Percentiles rank a stretch among this genome's conserved stretches.
Conservation (phyloP, 345 rosid species). For the Reutealis trisperma region DNA sequence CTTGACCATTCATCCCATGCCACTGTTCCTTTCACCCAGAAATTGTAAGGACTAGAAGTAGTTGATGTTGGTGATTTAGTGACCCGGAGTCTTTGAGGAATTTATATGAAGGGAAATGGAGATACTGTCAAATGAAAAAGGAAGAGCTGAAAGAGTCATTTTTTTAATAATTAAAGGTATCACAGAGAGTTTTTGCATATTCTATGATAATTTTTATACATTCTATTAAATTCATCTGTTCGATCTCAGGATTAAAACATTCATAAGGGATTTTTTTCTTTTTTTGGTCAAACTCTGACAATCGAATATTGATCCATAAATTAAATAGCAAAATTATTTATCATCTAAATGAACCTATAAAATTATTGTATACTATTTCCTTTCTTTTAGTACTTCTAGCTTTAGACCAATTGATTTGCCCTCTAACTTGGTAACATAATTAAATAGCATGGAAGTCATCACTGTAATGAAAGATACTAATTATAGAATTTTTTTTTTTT, state of each 20-base stretch:
- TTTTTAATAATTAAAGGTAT: no score
- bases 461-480: constrained; percentile 32
- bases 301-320: no score
- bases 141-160: constrained; percentile 33
- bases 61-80: constrained; percentile 8
- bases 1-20: constrained; percentile 54
- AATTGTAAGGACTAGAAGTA: background rate
- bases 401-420: background rate
- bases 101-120: constrained; percentile 29
- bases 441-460: constrained; percentile 23
- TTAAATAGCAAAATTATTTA: no score
- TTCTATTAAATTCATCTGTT: no score
- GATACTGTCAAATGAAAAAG: constrained; percentile 35
- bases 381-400: background rate
- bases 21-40: constrained; percentile 27
- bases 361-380: background rate
- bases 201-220: no score
- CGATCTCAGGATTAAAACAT: no score
- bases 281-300: no score
- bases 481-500: constrained; percentile 13
- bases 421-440: no score
- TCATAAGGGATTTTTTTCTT: no score
- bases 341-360: no score
- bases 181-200: no score
- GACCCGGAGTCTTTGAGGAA: background rate